Evolutionary conservation across 768 basidiomycete genomes (phyloP).

Genomic region (Royoungia palumana): DNA sequence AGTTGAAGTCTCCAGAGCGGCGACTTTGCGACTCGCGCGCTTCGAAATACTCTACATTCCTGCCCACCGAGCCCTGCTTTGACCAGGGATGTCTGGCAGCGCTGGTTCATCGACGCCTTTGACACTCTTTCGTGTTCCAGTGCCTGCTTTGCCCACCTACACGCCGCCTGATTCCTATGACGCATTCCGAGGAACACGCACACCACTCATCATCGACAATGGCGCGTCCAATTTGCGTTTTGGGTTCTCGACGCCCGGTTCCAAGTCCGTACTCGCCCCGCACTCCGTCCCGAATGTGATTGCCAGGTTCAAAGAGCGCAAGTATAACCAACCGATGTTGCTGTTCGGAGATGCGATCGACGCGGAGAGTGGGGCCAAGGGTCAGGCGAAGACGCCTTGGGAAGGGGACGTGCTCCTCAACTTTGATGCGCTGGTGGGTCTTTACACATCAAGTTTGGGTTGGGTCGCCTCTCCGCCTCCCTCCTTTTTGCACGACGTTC

Average conservation of each 20-base stretch:
- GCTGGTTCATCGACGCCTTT: constrained; percentile 7
- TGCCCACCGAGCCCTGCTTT: not conserved
- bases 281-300: constrained; percentile 66
- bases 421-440: constrained; percentile 87
- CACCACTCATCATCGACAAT: constrained; percentile 85
- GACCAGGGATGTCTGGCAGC: constrained; percentile 16
- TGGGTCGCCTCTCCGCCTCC: too few species aligned
- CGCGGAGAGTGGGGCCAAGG: constrained; percentile 77
- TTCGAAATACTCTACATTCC: too few species aligned
- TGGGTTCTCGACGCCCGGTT: constrained; percentile 65
- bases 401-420: constrained; percentile 92
- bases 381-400: constrained; percentile 80
- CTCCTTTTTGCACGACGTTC: too few species aligned
- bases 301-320: constrained; percentile 87
- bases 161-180: constrained; percentile 47
- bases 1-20: too few species aligned
- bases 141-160: constrained; percentile 31
- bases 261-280: constrained; percentile 35
- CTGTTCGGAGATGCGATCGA: constrained; percentile 89
- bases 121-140: constrained; percentile 19
- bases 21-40: too few species aligned
- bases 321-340: constrained; percentile 74
- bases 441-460: not conserved
- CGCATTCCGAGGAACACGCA: constrained; percentile 44
- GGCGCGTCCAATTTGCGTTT: constrained; percentile 81